Conservation (phyloP, 495 filamentous ascomycete genomes). For the Aspergillus wentii region DNA sequence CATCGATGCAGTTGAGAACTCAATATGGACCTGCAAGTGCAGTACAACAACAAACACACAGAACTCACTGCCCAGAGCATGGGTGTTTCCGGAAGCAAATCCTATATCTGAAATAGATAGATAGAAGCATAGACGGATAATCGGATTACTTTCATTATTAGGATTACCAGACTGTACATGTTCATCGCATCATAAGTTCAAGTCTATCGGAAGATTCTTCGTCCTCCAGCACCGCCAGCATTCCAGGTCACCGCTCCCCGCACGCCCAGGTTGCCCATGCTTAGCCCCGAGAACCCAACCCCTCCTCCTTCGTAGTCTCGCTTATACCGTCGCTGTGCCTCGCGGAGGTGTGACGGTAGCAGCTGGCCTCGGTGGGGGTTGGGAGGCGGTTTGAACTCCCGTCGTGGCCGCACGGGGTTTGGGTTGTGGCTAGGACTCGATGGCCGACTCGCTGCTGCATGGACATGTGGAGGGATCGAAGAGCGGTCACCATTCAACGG, state of each 20-base stretch:
- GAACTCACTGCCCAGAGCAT: too few relatives aligned
- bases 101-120: too few relatives aligned
- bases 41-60: too few relatives aligned
- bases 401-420: slow-evolving; percentile 12
- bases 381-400: slow-evolving; percentile 28
- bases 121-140: not conserved
- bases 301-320: slow-evolving; percentile 59
- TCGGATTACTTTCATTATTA: too few relatives aligned
- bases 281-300: slow-evolving; percentile 67
- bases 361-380: slow-evolving; percentile 63
- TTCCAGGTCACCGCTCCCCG: slow-evolving; percentile 57
- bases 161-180: too few relatives aligned
- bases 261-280: slow-evolving; percentile 63
- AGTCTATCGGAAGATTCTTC: slow-evolving; percentile 56
- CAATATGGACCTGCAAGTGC: too few relatives aligned
- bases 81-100: too few relatives aligned
- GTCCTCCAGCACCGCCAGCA: slow-evolving; percentile 45
- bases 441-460: too few relatives aligned
- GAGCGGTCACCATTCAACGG: not conserved
- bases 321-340: slow-evolving; percentile 71
- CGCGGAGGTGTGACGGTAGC: slow-evolving; percentile 75
- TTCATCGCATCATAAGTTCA: too few relatives aligned
- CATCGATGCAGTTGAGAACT: too few relatives aligned
- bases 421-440: too few relatives aligned
- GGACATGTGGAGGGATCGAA: not conserved